Conservation (phyloP, 441 rosid species). For the Breynia disticha region DNA sequence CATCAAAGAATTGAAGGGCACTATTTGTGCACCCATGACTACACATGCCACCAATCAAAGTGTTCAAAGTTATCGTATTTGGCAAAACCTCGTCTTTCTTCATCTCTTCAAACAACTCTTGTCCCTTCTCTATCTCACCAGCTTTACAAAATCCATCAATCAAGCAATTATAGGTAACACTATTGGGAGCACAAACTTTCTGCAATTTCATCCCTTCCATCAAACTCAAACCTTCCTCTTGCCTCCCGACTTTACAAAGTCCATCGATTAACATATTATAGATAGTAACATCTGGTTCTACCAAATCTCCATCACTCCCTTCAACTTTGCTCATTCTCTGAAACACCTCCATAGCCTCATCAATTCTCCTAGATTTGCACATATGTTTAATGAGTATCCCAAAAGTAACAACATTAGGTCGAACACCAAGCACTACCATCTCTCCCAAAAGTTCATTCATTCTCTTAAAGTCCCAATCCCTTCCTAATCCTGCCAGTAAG, state of each 20-base stretch:
- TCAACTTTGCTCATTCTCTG: conserved; percentile 31
- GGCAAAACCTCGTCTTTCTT: conserved; percentile 34
- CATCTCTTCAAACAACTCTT: conserved; percentile 52
- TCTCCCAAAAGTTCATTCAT: conserved; percentile 41
- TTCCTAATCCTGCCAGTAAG: conserved; percentile 48
- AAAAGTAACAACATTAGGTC: conserved; percentile 47
- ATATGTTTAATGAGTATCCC: conserved; percentile 52
- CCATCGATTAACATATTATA: conserved; percentile 68
- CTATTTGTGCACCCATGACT: conserved; percentile 41
- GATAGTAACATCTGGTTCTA: conserved; percentile 54
- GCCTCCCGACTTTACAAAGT: conserved; percentile 66
- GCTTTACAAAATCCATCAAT: conserved; percentile 59
- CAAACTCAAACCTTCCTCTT: conserved; percentile 50
- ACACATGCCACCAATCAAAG: conserved; percentile 62
- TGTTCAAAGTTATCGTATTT: conserved; percentile 45
- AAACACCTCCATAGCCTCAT: conserved; percentile 52
- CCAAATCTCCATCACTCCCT: conserved; percentile 22
- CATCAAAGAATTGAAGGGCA: conserved; percentile 37
- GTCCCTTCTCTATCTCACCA: conserved; percentile 49
- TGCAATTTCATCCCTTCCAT: conserved; percentile 44
- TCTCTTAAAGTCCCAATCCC: conserved; percentile 30
- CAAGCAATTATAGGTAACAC: conserved; percentile 62
- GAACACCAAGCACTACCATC: conserved; percentile 48
- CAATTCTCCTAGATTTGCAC: conserved; percentile 54
- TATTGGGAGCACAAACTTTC: conserved; percentile 31